A percentile compares a stretch with the other conserved stretches of the same genome.
These are phyloP conservation scores for Maudiozyma saulgeensis DNA, from an alignment of 805 yeast genomes.

Conservation along the genomic window DNA sequence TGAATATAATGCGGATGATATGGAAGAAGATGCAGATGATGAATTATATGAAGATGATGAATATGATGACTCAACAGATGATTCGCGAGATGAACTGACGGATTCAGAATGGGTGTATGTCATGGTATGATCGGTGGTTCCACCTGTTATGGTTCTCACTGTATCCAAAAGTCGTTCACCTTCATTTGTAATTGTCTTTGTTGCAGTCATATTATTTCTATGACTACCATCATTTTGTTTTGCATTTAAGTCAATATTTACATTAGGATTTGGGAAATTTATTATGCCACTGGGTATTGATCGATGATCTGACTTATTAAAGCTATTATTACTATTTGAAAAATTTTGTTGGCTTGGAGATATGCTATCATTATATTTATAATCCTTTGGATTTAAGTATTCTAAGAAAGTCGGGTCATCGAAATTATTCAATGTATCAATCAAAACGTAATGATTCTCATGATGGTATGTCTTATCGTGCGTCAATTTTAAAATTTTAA, in stretches of 20 bases:
- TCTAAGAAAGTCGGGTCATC: slow-evolving; percentile 22
- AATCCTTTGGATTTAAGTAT: slow-evolving; percentile 9
- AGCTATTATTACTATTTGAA: neutral
- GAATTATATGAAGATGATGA: neutral
- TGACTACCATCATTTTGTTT: neutral
- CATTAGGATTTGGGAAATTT: neutral
- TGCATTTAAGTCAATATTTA: neutral
- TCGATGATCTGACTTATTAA: neutral
- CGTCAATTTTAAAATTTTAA: slow-evolving; percentile 25
- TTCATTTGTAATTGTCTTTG: neutral
- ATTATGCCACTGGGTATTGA: neutral
- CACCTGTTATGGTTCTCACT: neutral
- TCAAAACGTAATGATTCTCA: slow-evolving; percentile 27
- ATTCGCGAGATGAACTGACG: neutral
- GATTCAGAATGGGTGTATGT: neutral
- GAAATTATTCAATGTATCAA: slow-evolving; percentile 24
- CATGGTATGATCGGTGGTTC: neutral
- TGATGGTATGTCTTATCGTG: slow-evolving; percentile 23
- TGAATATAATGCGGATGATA: neutral
- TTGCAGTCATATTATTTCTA: neutral
- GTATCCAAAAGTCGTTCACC: neutral
- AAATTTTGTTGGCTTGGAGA: neutral
- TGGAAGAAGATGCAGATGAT: neutral
- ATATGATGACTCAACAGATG: neutral
- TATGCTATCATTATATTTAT: neutral